Evolutionary conservation across 805 yeast genomes (phyloP).

Genomic region (Clavispora santaluciae): DNA sequence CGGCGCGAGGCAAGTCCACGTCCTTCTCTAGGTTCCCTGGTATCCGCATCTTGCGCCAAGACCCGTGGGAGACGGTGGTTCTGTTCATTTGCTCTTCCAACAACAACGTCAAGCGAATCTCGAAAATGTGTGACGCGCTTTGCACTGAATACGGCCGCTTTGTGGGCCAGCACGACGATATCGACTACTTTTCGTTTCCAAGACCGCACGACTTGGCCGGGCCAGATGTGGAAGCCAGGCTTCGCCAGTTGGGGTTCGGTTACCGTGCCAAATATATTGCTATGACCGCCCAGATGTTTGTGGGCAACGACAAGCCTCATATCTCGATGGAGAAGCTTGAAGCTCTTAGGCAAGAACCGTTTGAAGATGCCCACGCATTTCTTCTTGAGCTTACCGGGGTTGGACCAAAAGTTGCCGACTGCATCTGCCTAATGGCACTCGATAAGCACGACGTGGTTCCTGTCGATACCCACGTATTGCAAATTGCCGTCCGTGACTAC

Average conservation of each 20-base stretch:
- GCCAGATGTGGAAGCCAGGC: slow-evolving; percentile 32
- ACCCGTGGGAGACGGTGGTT: slow-evolving; percentile 93
- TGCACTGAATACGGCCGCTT: slow-evolving; percentile 64
- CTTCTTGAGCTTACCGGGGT: slow-evolving; percentile 75
- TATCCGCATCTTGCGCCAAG: slow-evolving; percentile 81
- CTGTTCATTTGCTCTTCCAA: slow-evolving; percentile 95
- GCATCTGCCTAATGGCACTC: slow-evolving; percentile 88
- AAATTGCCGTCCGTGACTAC: slow-evolving; percentile 82
- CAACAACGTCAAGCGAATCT: slow-evolving; percentile 88
- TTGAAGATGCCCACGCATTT: slow-evolving; percentile 51
- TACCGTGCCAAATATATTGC: slow-evolving; percentile 87
- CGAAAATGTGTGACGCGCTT: slow-evolving; percentile 83
- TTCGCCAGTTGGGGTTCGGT: slow-evolving; percentile 68
- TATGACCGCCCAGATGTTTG: slow-evolving; percentile 62
- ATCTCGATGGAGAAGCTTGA: slow-evolving; percentile 34
- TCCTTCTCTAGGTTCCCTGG: slow-evolving; percentile 51
- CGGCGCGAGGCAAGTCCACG: slow-evolving; percentile 34
- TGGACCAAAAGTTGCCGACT: slow-evolving; percentile 97
- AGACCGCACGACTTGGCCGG: slow-evolving; percentile 45
- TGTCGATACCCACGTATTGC: slow-evolving; percentile 91
- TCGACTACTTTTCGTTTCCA: slow-evolving; percentile 71
- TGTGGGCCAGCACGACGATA: slow-evolving; percentile 49
- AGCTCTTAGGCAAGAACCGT: slow-evolving; percentile 41
- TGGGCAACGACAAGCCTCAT: slow-evolving; percentile 32
- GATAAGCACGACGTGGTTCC: slow-evolving; percentile 88